Evolutionary conservation across 2,329 filamentous ascomycete genomes (phyloP).

Genomic region (Dothideomycetidae sp.): DNA sequence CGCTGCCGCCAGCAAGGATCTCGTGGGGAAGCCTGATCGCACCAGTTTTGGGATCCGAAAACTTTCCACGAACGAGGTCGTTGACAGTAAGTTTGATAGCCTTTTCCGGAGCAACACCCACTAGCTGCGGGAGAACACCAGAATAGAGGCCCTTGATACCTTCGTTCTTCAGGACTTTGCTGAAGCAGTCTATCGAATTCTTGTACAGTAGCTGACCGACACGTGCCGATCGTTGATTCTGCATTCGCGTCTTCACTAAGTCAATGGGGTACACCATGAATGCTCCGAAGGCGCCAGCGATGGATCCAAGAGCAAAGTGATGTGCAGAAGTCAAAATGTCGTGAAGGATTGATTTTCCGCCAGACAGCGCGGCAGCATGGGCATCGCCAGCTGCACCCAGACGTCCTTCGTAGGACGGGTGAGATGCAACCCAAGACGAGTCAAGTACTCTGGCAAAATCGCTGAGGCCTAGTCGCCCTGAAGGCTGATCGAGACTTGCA

Average conservation of each 20-base stretch:
- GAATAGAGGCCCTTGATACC: constrained; percentile 83
- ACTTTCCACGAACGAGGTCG: constrained; percentile 67
- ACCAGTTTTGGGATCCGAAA: constrained; percentile 59
- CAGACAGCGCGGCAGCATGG: constrained; percentile 40
- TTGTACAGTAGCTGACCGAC: constrained; percentile 87
- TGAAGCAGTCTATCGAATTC: constrained; percentile 90
- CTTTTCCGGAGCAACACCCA: constrained; percentile 97
- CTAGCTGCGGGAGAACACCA: constrained; percentile 83
- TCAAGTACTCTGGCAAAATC: constrained; percentile 96
- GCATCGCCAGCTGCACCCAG: constrained; percentile 28
- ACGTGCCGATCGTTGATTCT: constrained; percentile 77
- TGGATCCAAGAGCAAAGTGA: constrained; percentile 76
- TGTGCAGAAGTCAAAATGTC: constrained; percentile 63
- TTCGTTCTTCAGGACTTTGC: constrained; percentile 86
- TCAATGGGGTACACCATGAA: constrained; percentile 99
- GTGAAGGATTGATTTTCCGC: constrained; percentile 44
- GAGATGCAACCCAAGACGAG: constrained; percentile 54
- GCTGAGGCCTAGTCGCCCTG: constrained; percentile 62
- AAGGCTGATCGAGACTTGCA: constrained; percentile 78
- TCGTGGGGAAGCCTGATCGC: constrained; percentile 59
- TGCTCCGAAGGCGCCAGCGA: constrained; percentile 91
- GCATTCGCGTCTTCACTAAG: constrained; percentile 94
- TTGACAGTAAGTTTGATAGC: constrained; percentile 99
- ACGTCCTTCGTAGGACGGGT: constrained; percentile 45
- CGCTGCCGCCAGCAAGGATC: constrained; percentile 73